A percentile compares a stretch with the other conserved stretches of the same genome.
phyloP scores from a whole-genome alignment of 192 early-diverging fungal species.

The Linnemannia schmuckeri region DNA sequence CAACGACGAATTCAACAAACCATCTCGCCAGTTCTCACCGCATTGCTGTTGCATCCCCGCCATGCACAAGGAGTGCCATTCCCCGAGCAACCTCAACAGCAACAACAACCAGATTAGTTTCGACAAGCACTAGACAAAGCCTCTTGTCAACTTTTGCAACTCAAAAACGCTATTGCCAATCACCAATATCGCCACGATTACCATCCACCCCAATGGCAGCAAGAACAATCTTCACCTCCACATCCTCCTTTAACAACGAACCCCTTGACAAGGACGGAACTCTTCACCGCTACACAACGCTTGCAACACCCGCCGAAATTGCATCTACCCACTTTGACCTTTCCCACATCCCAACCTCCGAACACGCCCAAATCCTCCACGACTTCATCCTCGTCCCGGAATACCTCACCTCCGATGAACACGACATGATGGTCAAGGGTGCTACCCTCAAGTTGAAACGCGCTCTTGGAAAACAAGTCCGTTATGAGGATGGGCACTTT shows the following conservation, averaged over 20 bases:
- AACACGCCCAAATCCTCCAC: slow-evolving; percentile 29
- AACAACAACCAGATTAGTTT: background rate
- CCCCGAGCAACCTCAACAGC: background rate
- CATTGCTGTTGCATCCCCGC: background rate
- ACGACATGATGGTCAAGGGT: slow-evolving; percentile 48
- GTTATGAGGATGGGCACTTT: slow-evolving; percentile 81
- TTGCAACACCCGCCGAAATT: slow-evolving; percentile 9
- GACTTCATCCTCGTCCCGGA: slow-evolving; percentile 63
- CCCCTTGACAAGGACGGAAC: background rate
- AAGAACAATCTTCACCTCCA: background rate
- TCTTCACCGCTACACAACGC: background rate
- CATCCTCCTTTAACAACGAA: background rate
- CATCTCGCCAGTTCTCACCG: background rate
- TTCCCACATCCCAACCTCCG: slow-evolving; percentile 12
- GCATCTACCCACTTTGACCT: slow-evolving; percentile 41
- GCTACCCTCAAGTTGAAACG: slow-evolving; percentile 63
- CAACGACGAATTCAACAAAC: background rate
- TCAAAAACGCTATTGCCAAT: background rate
- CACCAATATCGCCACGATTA: background rate
- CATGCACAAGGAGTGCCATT: background rate
- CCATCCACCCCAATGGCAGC: background rate
- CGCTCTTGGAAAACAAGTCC: slow-evolving; percentile 53
- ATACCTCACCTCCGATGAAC: slow-evolving; percentile 56
- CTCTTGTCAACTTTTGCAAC: background rate
- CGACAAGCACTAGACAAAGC: background rate